These are phyloP conservation scores for Pyrus bretschneideri DNA, from an alignment of 306 rosid genomes.

Conservation along the genomic window DNA sequence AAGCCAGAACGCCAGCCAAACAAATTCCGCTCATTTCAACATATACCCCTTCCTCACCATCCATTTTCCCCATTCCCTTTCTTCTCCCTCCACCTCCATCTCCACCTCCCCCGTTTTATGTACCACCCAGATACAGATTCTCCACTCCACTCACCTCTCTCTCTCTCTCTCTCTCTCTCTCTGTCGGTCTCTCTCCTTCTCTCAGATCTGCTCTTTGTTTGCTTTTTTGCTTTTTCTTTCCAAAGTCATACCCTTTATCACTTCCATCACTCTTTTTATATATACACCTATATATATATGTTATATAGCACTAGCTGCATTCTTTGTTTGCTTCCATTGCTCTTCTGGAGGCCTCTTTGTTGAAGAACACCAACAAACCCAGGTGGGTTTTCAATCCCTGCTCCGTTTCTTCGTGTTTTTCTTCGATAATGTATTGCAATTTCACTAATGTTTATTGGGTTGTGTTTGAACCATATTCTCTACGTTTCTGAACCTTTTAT, in stretches of 20 bases:
- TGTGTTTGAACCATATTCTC: neutral
- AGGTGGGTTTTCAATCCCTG: conserved; percentile 15
- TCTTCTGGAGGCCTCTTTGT: conserved; percentile 8
- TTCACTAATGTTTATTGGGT: neutral
- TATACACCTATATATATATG: neutral
- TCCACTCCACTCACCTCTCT: conserved; percentile 29
- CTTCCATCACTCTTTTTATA: neutral
- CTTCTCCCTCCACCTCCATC: neutral
- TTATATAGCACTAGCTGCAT: conserved; percentile 8
- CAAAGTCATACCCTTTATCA: conserved; percentile 15
- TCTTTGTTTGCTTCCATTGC: conserved; percentile 15
- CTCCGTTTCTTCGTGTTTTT: neutral
- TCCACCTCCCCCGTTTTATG: conserved; percentile 20
- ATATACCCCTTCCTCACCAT: conserved; percentile 43
- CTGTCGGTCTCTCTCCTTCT: neutral
- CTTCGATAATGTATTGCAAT: neutral
- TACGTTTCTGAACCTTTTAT: neutral
- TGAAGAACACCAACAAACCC: neutral
- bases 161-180: neutral
- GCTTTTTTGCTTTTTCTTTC: conserved; percentile 11
- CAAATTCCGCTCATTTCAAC: conserved; percentile 21
- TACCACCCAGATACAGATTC: conserved; percentile 55
- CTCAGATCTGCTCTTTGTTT: conserved; percentile 6
- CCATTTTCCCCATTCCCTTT: conserved; percentile 18
- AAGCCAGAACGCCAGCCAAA: conserved; percentile 19